Base-by-base conservation (phyloP, 176 grass and related monocot genomes). In the Calamus simplicifolius region DNA sequence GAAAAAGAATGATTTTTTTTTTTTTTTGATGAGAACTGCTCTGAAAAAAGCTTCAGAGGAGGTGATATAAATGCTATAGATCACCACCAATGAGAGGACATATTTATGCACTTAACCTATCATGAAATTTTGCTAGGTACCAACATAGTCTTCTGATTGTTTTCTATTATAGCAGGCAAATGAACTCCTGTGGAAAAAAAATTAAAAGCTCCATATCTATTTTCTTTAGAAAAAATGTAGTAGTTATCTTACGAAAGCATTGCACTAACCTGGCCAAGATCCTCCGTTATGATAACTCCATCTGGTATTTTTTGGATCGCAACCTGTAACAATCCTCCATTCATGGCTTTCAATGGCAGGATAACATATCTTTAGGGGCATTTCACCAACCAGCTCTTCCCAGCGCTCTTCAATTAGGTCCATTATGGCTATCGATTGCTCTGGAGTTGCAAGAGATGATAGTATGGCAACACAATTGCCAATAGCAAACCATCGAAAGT, bases 201-300 rank as follows among this genome's bases (percentile, higher is more conserved):
- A 43, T 13, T 7, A 12, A 43, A 43, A 10, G 35, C 35, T 43
- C 35, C 35, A 43, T 43, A 13, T 43, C 35, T 43, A 43, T 43
- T 43, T 43, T 43, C 35, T 13, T 43, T 2, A 10, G 35, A 10
- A 43, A 43, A 12, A 12, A 43, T 43, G 10, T 12, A 12, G 35
- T 2, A 43, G 35, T 43, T 43, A 43, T 12, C 10, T 38, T 10
- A 12, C 7, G 0, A 66, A 19, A 19, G 27, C 6, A 61, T 50
- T 50, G 18, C 6, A 48, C 5, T 72, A 76, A 95, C 91, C 91
- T 90, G 91, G 86, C 91, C 91, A 96, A 6, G 91, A 87, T 79
- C 91, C 91, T 65, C 86, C 91, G 52, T 96, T 96, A 61, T 90
- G 91, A 38, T 96, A 90, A 77, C 86, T 96, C 91, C 91, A 96